Base-by-base conservation (phyloP, 768 basidiomycete species). In the Sporobolomyces pararoseus region DNA sequence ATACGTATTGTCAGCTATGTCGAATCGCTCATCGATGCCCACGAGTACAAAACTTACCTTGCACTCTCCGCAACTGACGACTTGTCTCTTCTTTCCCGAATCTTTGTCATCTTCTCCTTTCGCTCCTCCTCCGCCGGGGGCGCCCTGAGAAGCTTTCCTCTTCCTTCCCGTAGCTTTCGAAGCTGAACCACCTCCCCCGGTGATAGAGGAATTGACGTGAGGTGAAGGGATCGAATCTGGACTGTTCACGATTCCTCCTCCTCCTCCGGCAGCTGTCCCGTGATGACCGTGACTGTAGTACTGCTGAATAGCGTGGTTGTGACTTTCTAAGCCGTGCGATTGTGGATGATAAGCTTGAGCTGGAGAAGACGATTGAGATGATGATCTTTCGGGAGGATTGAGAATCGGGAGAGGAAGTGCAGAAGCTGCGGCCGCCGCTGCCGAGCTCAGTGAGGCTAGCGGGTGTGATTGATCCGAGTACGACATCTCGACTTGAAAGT, bases 41-140 rank as follows among this genome's bases (percentile, higher is more conserved):
- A 17, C 9, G 39, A 42, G 37, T 10, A 35, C 47, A 2, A 17
- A 23, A 42, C 35, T 25, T 3, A 63, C 62, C 68, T 67, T 70
- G 70, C 73, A 74, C 51, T 74, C 70, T 0, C 44, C 46, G 31
- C 73, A 74, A 39, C 66, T 68, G 31, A 71, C 32, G 23, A 47
- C 44, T 34, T 49, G 25, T 25, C 63, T 32, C 46, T 62, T 65
- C 71, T 72, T 72, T 27, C 53, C 34, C 42, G 47, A 35, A 37
- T 39, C 42, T 42, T 55, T 52, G 4, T 54, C 63, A 21, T 55
- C 51, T 3, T 65, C 63, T 3, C 55, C 52, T 9, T 65, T 52
- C 19, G n/a, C 31, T 27, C 50, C 61, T 21, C 3, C 21, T 27
- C 50, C 61, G 47, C 19, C 44, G 13, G 7, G 23, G 7, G 44